Conservation (phyloP, 2,329 filamentous ascomycete species). For the Hypocrella siamensis region DNA sequence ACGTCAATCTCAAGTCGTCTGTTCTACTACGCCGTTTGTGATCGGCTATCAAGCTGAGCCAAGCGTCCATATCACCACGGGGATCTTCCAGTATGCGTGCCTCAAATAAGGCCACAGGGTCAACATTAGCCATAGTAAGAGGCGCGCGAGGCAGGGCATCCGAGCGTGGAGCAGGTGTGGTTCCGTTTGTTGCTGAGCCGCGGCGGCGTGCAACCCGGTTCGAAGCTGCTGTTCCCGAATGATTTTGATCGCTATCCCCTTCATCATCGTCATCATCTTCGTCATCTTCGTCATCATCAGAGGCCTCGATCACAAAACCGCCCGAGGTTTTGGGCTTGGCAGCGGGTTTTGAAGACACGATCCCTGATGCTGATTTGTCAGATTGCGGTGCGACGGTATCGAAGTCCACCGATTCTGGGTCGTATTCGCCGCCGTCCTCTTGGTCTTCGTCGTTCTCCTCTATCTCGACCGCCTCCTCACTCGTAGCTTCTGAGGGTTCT, state of each 20-base stretch:
- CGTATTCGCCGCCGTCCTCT: conserved; percentile 42
- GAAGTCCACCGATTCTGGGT: conserved; percentile 38
- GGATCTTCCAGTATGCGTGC: conserved; percentile 86
- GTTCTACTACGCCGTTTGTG: conserved; percentile 68
- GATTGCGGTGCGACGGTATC: conserved; percentile 21
- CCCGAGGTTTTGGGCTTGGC: conserved; percentile 44
- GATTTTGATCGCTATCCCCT: neutral
- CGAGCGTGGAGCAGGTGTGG: conserved; percentile 7
- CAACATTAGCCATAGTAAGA: conserved; percentile 30
- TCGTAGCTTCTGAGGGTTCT: conserved; percentile 28
- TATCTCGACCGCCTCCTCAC: conserved; percentile 31
- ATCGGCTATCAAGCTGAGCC: conserved; percentile 75
- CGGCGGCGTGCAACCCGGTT: too few relatives aligned
- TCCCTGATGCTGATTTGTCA: conserved; percentile 12
- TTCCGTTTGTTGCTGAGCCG: conserved; percentile 7
- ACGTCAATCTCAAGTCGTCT: conserved; percentile 65
- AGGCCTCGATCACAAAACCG: conserved; percentile 44
- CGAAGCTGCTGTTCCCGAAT: conserved; percentile 4
- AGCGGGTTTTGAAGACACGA: conserved; percentile 12
- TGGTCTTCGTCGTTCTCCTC: conserved; percentile 34
- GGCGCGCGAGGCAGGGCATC: conserved; percentile 16
- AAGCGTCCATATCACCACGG: conserved; percentile 81
- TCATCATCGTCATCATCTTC: conserved; percentile 9
- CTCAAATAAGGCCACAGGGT: conserved; percentile 68
- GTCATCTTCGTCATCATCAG: conserved; percentile 37